Evolutionary conservation across 441 rosid genomes (phyloP), one percentile per base, ranked within the genome.

Genomic region (Adansonia rubrostipa): DNA sequence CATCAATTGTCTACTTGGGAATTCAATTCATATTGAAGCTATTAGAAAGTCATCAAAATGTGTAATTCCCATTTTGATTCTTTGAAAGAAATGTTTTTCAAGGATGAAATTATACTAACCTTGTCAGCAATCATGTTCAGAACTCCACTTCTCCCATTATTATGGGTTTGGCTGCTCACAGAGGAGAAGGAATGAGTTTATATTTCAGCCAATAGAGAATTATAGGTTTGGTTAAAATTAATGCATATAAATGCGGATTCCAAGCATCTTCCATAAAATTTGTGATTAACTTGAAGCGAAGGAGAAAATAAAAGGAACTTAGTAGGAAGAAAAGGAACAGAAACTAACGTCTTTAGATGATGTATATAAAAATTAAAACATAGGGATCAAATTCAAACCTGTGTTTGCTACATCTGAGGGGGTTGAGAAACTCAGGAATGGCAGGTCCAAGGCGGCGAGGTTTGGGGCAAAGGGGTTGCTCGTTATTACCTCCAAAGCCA

Each of bases 381-480:
- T 36, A 36, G 40, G 40, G 1, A 19, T 6, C 2, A 64, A 14
- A 64, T 0, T 36, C 83, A 61, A 83, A 87, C 86, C 91, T 84
- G 87, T 90, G 95, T 24, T 88, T 80, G 85, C 78, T 73, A 71
- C 95, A 90, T 61, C 85, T 79, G 61, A 80, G 84, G 71, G 90
- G 91, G 75, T 78, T 86, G 78, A 92, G 89, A 74, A 91, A 84
- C 53, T 92, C 95, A 1, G 93, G 94, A 9, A 84, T 33, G 74
- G 86, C 61, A 17, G 90, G 79, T 65, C 84, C 86, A 40, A 82
- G 78, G 56, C 94, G 91, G 11, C 93, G 98, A 80, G 97, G 97
- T 82, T 89, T 90, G 0, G 97, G 95, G 56, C 95, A 93, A 48
- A 89, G 86, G 22, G 91, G 97, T 22, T 72, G 85, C 70, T 75